Base-by-base conservation (phyloP, 2,329 filamentous ascomycete species). In the Graphilbum ipis-grandicollis region DNA sequence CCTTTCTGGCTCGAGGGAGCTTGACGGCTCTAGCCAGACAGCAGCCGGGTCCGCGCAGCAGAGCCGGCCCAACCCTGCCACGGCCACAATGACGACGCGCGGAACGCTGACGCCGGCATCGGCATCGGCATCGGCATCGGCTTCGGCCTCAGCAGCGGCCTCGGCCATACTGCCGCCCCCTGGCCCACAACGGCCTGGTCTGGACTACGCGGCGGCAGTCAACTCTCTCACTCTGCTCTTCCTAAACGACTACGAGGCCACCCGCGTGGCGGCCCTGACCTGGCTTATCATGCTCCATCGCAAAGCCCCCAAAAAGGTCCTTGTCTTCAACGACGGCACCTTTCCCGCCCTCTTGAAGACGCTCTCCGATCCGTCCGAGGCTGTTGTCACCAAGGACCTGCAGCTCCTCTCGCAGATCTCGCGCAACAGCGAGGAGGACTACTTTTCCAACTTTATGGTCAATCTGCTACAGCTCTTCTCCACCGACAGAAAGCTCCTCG, bases 261-360 rank as follows among this genome's bases (percentile, higher is more conserved):
- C 90, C 2, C 75, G 90, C 42, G 86, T 96, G 21, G 88, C 86
- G 28, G 86, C 90, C 14, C 63, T 98, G 42, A 88, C 82, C 6
- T 98, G 90, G 90, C 68, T 98, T 39, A 90, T 96, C 40, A 96
- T 96, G 88, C 66, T 98, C 30, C 90, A 98, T 54, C 75, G 83
- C 44, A 96, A 94, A 61, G 88, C 90, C 3, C 90, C 90, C 1
- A 72, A 79, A 37, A 94, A 93, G 53, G 82, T 93, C 13, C 68
- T 96, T 29, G 86, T 88, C 9, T 93, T 94, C 52, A 93, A 96
- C 46, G 90, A 96, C 50, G 90, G 88, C 34, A 96, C 88, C 1
- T 98, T 98, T 51, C 90, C 90, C 12, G 90, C 88, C 17, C 63
- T 98, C 22, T 73, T 98, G 23, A 98, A 98, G 59, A 98, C 90